Evolutionary conservation across 1,284 basidiomycete species (phyloP).

Genomic region (Wolfiporia cocos): DNA sequence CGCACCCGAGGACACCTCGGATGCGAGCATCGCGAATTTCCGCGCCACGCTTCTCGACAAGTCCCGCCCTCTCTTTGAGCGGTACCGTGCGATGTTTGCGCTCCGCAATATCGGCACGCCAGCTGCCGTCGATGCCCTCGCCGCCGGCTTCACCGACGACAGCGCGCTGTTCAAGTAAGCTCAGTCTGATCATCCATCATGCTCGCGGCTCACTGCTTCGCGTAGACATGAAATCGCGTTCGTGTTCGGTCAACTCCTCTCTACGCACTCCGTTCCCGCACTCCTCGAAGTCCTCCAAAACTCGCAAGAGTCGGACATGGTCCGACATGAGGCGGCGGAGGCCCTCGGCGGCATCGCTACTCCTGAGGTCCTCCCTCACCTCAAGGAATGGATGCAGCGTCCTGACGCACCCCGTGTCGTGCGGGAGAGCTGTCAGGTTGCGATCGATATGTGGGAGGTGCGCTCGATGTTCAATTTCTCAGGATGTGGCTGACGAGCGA

Average conservation of each 20-base stretch:
- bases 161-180: constrained; percentile 88
- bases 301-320: constrained; percentile 87
- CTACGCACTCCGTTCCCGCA: constrained; percentile 83
- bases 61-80: constrained; percentile 77
- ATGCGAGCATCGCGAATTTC: constrained; percentile 51
- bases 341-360: constrained; percentile 95
- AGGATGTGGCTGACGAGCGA: background rate
- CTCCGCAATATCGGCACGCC: constrained; percentile 85
- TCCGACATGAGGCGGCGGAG: constrained; percentile 97
- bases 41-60: constrained; percentile 65
- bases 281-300: constrained; percentile 78
- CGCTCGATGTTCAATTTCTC: constrained; percentile 15
- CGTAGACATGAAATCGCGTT: constrained; percentile 94
- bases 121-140: constrained; percentile 85
- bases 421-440: constrained; percentile 93
- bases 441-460: constrained; percentile 96
- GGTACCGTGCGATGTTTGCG: constrained; percentile 98
- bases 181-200: background rate
- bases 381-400: constrained; percentile 82
- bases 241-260: constrained; percentile 95
- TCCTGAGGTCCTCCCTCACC: constrained; percentile 82
- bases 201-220: background rate
- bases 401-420: constrained; percentile 86
- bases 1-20: constrained; percentile 41
- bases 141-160: constrained; percentile 82